Evolutionary conservation across 805 yeast genomes (phyloP).

Genomic region (Ogataea salicorniae): DNA sequence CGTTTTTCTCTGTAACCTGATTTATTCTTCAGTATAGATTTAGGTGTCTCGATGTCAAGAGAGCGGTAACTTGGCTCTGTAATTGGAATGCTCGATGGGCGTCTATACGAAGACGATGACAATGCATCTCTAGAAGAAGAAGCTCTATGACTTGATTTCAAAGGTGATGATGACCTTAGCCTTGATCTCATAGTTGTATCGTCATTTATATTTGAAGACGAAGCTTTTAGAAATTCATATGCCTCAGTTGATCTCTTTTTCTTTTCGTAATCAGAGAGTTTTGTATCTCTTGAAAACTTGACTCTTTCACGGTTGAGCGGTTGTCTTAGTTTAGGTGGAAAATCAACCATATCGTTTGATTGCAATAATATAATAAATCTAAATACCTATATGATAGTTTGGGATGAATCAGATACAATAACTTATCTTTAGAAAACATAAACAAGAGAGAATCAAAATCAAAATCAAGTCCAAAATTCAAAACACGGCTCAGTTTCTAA

Average conservation of each 20-base stretch:
- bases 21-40: constrained; percentile 10
- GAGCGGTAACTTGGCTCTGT: background rate
- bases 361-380: background rate
- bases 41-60: constrained; percentile 4
- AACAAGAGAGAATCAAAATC: too few relatives aligned
- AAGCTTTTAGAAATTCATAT: constrained; percentile 7
- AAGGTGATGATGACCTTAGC: constrained; percentile 5
- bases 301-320: constrained; percentile 10
- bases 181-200: background rate
- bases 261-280: constrained; percentile 15
- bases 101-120: background rate
- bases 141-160: background rate
- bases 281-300: constrained; percentile 14
- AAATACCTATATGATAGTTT: background rate
- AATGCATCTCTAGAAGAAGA: constrained; percentile 1
- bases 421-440: too few relatives aligned
- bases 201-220: background rate
- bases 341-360: background rate
- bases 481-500: too few relatives aligned
- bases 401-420: too few relatives aligned
- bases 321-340: constrained; percentile 5
- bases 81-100: too few relatives aligned
- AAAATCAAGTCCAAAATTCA: too few relatives aligned
- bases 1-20: constrained; percentile 9
- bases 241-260: constrained; percentile 12